Percentiles rank a stretch among this genome's conserved stretches.
Evolutionary conservation across 495 filamentous ascomycete species (phyloP).

Genomic region (Peziza echinospora): DNA sequence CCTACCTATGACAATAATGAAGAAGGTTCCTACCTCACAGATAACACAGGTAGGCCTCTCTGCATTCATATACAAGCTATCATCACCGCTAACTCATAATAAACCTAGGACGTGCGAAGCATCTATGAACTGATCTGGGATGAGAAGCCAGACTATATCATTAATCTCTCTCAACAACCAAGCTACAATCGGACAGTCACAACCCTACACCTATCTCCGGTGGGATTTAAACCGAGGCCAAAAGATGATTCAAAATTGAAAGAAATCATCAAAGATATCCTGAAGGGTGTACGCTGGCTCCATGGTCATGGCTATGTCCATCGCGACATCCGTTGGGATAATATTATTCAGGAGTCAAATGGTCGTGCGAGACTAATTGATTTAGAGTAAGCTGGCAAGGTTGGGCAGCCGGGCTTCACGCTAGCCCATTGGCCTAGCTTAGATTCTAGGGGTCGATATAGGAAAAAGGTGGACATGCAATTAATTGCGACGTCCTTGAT

Average conservation of each 20-base stretch:
- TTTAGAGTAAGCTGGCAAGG: neutral
- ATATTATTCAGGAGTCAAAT: conserved; percentile 1
- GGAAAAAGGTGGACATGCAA: neutral
- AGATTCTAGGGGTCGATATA: neutral
- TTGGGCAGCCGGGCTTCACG: neutral
- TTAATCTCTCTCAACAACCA: neutral
- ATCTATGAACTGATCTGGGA: neutral
- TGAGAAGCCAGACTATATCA: neutral
- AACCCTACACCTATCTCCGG: neutral
- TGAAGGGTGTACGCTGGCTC: conserved; percentile 2
- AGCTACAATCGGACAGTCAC: neutral
- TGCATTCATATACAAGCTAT: too few species aligned
- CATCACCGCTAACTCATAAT: too few species aligned
- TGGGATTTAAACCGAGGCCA: neutral
- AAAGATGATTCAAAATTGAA: neutral
- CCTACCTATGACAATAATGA: too few species aligned
- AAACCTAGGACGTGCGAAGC: too few species aligned
- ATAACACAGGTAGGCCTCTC: too few species aligned
- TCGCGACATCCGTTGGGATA: conserved; percentile 8
- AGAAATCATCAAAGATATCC: neutral
- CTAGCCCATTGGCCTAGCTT: neutral
- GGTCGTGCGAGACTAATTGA: neutral
- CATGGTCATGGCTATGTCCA: neutral
- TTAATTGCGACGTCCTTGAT: neutral
- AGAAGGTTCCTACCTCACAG: too few species aligned